phyloP scores from a whole-genome alignment of 2,329 filamentous ascomycete genomes.

The Gnomoniopsis sp. region DNA sequence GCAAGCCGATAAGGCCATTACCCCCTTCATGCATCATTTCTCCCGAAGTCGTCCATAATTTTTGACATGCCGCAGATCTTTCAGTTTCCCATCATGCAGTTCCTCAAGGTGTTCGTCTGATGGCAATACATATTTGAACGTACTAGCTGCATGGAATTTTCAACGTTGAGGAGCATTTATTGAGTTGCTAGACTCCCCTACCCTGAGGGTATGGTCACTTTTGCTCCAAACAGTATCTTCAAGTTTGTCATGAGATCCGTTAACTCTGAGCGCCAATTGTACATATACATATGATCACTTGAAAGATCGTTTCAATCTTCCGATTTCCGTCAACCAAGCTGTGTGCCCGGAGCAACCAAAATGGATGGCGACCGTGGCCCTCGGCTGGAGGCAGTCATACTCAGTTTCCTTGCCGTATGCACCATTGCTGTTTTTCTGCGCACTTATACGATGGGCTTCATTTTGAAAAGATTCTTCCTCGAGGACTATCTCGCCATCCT shows the following conservation, averaged over 20 bases:
- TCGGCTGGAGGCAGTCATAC: constrained; percentile 25
- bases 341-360: background rate
- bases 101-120: background rate
- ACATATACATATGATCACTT: background rate
- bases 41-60: background rate
- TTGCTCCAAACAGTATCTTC: no score
- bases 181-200: no score
- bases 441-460: constrained; percentile 29
- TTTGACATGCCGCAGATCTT: background rate
- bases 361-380: constrained; percentile 18
- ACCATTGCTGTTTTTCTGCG: constrained; percentile 29
- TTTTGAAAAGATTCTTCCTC: constrained; percentile 29
- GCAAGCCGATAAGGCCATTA: constrained; percentile 1
- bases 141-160: no score
- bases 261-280: no score
- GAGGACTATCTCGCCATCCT: constrained; percentile 33
- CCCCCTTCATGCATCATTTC: background rate
- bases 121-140: no score
- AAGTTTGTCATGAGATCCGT: no score
- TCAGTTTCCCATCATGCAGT: background rate
- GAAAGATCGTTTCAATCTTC: background rate
- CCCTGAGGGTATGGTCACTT: no score
- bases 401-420: constrained; percentile 32
- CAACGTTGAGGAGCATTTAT: no score
- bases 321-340: background rate